Base-by-base conservation (phyloP, 371 early-diverging fungal species). In the Haplosporangium sp. region DNA sequence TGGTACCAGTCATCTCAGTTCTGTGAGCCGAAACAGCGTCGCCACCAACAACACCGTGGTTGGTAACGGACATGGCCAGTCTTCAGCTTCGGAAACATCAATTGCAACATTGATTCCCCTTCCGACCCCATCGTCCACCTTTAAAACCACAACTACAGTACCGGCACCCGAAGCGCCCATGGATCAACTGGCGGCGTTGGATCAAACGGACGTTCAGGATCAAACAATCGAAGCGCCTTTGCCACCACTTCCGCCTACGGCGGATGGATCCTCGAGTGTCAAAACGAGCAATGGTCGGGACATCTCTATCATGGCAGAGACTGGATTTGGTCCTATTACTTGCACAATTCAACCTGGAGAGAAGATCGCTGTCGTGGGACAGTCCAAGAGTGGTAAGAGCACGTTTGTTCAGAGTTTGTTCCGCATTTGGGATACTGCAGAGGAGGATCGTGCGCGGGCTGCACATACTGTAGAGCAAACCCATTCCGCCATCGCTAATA, bases 381-480 rank as follows among this genome's bases (percentile, higher is more conserved):
- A 64, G 52, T 63, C 80, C n/a, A 72, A 59, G 73, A 73, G 73
- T 50, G 80, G 80, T 12, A 79, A 79, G 66, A 72, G 62, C 21
- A 72, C 69, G 11, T 68, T 79, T 50, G 46, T 79, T 14, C 73
- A 72, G 46, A 79, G 80, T 65, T 50, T 79, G 46, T 79, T 79
- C 56, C 68, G 80, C 12, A 56, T 79, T 13, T 79, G 73, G 73
- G 80, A 79, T 41, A 56, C 73, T 12, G 68, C 62, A 1, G 69
- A 72, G 54, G 80, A 79, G 43, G 80, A 79, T 6, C 68, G 46
- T 0, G 40, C 53, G 38, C 73, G 80, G 0, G 73, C 73, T 10
- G 68, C 55, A n/a, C 71, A 58, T 16, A 57, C 76, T 16, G 43
- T 37, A 40, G 18, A 10, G 29, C 2, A 37, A 12, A 50, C 50